Evolutionary conservation across 495 filamentous ascomycete genomes (phyloP), one percentile per base, ranked within the genome.

Genomic region (Penicillium odoratum): DNA sequence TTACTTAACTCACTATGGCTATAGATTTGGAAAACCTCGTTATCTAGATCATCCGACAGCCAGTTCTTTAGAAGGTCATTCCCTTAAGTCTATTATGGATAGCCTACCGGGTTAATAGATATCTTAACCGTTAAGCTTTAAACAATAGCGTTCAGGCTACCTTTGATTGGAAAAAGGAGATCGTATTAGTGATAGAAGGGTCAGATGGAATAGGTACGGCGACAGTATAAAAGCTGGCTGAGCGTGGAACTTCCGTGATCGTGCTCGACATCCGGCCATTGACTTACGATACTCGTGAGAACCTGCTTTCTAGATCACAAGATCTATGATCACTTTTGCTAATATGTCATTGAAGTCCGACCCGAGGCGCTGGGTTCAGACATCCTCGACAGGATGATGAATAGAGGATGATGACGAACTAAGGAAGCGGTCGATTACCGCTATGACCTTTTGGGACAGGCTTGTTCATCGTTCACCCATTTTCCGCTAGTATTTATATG

Each of bases 141-240:
- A 47, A 55, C n/a, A 55, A 55, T 34, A 15, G 40, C n/a, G 18
- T 34, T 13, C 15, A 29, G 1, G 52, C 15, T 34, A 38, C 29
- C 3, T 56, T 65, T 63, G 60, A 73, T 66, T 69, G 69, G 68
- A n/a, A 48, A 21, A 53, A 59, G 7, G 57, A 59, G 25, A 48
- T 59, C 4, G 44, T 59, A 5, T 13, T 59, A 9, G 50, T 59
- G 1, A 59, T 51, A 7, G 57, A 43, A 26, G 57, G 57, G 33
- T 36, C 42, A 16, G 42, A 42, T 42, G 57, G 57, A 7, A 59
- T 59, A 13, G 57, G 57, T 6, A 51, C 50, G 31, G 51, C 42
- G 21, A 53, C 34, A 16, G 49, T 48, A 6, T 13, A 51, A 18
- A 53, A 42, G 21, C 34, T 59, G 50, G 44, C 51, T 48, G 33